Evolutionary conservation across 306 rosid genomes (phyloP), one percentile per base, ranked within the genome.

Genomic region (Hippophae gyantsensis): DNA sequence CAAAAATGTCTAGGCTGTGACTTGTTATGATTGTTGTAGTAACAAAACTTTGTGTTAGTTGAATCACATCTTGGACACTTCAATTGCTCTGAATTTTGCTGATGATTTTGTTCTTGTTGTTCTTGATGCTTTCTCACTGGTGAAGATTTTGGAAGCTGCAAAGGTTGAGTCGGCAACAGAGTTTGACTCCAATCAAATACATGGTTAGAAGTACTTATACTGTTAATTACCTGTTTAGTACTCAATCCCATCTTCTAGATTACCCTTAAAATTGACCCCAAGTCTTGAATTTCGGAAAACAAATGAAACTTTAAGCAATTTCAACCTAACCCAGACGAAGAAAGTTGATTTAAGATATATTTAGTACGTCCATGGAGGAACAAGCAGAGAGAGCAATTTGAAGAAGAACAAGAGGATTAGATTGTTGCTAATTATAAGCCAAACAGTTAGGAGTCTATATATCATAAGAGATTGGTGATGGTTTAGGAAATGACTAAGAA

Each of bases 21-120:
- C 70, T 81, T 88, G 82, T 92, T 92, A 79, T 92, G 88, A 68
- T 92, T 92, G 80, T 92, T 92, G 93, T 78, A 92, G 89, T 92
- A 92, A 59, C 98, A 92, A 54, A 87, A 92, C 67, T 92, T 92
- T 42, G 98, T 92, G 69, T 92, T 92, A 3, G 79, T 25, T 0
- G 98, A 92, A 53, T 92, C 98, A 58, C 98, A 92, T 57, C 98
- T 80, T 0, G 96, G 98, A 50, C 98, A 92, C 62, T 87, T 85
- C 77, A 87, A 50, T 48, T 73, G 77, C 67, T 87, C 98, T 5
- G 80, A 8, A 32, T 32, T 32, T 32, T 32, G 38, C 38, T 32
- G 38, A 48, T 9, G 56, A 48, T 71, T 76, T 44, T 76, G 82
- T 1, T 68, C 84, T 5, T 78, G 79, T 14, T 80, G 82, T 57